Evolutionary conservation across 805 yeast species (phyloP).

Genomic region (Candida nonsorbophila): DNA sequence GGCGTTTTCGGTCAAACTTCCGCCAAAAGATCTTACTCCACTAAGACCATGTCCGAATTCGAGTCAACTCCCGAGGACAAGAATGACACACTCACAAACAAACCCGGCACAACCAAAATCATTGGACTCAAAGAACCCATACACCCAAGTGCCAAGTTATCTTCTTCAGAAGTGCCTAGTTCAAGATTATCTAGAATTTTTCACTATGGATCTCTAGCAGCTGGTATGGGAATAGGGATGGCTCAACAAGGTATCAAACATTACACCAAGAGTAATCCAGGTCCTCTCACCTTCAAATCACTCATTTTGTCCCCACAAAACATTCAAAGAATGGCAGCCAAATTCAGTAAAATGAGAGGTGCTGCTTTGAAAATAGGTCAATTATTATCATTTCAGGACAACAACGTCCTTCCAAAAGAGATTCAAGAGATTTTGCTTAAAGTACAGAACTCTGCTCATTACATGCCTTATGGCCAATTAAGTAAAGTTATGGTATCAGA

Average conservation of each 20-base stretch:
- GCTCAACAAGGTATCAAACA: conserved; percentile 73
- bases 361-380: conserved; percentile 98
- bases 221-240: conserved; percentile 83
- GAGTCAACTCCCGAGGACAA: too few species aligned
- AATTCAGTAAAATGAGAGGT: conserved; percentile 94
- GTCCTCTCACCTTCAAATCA: conserved; percentile 44
- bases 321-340: conserved; percentile 81
- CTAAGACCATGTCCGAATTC: too few species aligned
- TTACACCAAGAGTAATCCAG: conserved; percentile 48
- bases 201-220: conserved; percentile 90
- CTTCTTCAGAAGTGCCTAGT: conserved; percentile 71
- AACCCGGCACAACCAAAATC: conserved; percentile 4
- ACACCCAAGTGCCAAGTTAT: conserved; percentile 23
- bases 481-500: conserved; percentile 68
- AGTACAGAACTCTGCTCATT: conserved; percentile 92
- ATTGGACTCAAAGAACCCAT: conserved; percentile 1
- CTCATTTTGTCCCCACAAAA: conserved; percentile 74
- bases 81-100: too few species aligned
- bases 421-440: conserved; percentile 73
- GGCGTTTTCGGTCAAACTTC: too few species aligned
- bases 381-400: conserved; percentile 91
- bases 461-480: conserved; percentile 91
- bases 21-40: conserved; percentile 4
- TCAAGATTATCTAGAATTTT: conserved; percentile 83
- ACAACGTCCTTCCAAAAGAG: conserved; percentile 76